Evolutionary conservation across 768 basidiomycete species (phyloP), one percentile per base, ranked within the genome.

Genomic region (Xanthoconium purpureum): DNA sequence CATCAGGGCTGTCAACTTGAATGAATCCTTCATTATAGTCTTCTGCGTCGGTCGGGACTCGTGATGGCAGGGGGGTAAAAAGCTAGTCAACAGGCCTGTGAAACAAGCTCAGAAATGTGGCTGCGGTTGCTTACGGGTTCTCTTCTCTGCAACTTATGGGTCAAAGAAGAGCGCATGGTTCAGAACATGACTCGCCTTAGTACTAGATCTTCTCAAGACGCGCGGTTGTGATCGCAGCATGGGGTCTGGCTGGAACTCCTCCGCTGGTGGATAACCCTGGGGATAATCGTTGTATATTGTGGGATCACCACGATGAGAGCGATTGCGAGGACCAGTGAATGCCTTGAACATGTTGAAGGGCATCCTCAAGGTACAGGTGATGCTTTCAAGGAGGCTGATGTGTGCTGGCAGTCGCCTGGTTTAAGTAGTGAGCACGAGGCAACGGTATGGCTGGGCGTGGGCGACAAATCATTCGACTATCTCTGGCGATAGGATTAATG

Each of bases 331-430:
- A 58, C 71, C 62, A 54, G 68, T 58, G 47, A 71, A 68, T 61
- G 66, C 70, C 61, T 72, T 71, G 62, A 71, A 71, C 72, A 71
- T 71, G 59, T 72, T 73, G 57, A 71, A 73, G 58, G 70, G 70
- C 70, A 71, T 71, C 54, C 68, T 70, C 65, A 51, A 55, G 58
- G 66, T 55, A 52, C 49, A 49, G 47, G 56, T 48, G 52, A 60
- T 56, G 60, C 46, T 29, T 60, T 55, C 11, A 48, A 28, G 50
- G 61, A 58, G 64, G 47, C 32, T 61, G 59, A 46, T 61, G 59
- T 33, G 57, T 58, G 58, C 42, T 43, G 43, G 39, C 37, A 48
- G 43, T 15, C 28, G 48, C 44, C 20, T 56, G 60, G 48, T 50
- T 54, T 53, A 52, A 49, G 70, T 14, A 51, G 53, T 51, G 37